Conservation (phyloP, 176 grass and related monocot genomes). For the Aegilops tauschii region DNA sequence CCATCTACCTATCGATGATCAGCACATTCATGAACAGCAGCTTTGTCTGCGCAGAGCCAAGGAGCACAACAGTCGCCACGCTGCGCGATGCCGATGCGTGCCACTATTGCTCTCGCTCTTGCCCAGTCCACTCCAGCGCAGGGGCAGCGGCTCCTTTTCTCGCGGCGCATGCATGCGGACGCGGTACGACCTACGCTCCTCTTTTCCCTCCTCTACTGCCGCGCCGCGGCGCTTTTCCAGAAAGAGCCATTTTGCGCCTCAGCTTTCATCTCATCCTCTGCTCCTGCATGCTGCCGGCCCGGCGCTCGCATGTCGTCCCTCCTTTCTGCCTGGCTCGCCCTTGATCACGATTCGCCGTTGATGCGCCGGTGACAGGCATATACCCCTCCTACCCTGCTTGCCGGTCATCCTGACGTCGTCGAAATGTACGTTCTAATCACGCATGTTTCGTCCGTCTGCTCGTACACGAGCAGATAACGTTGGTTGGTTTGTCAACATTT, state of each 20-base stretch:
- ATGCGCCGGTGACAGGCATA: constrained; percentile 3
- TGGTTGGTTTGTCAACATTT: not conserved
- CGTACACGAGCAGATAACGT: not conserved
- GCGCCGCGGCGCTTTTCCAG: not conserved
- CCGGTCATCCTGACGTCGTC: not conserved
- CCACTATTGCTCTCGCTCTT: no score
- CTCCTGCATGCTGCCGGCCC: not conserved
- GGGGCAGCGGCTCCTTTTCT: not conserved
- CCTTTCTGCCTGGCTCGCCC: not conserved
- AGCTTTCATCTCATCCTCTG: constrained; percentile 17
- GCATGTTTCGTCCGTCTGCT: not conserved
- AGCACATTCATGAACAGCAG: not conserved
- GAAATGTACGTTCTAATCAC: not conserved
- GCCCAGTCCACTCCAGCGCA: not conserved
- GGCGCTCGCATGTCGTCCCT: not conserved
- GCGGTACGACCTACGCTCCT: not conserved
- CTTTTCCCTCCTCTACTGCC: not conserved
- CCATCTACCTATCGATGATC: no score
- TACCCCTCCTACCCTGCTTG: not conserved
- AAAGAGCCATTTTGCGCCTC: constrained; percentile 7
- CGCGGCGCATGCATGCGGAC: not conserved
- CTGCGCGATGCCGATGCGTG: not conserved
- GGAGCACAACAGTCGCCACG: not conserved
- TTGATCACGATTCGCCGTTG: constrained; percentile 10
- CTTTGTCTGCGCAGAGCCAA: not conserved